Base-by-base conservation (phyloP, 495 filamentous ascomycete genomes). In the Pyronema omphalodes region DNA sequence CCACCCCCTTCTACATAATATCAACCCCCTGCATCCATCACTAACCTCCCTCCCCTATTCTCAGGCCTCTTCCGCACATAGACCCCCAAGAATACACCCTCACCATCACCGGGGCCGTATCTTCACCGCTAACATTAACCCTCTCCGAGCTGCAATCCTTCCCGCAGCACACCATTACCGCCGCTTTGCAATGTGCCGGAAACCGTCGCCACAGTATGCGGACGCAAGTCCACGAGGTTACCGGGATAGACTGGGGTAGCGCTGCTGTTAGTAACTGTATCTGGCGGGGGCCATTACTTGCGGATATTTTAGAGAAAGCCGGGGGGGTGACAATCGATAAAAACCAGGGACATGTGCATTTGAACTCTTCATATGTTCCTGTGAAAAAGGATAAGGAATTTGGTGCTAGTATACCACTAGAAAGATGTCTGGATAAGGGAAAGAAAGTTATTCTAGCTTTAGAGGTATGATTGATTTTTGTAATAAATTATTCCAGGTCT, bases 141-240 rank as follows among this genome's bases (percentile, higher is more conserved):
- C 57, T 65, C 39, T 8, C 47, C 5, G 51, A 76, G n/a, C 67
- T 78, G 5, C 60, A 58, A 9, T 63, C 72, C 9, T 76, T 74
- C 51, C 62, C 63, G 7, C 78, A 80, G 51, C 70, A 79, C 48
- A 66, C 70, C 49, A 71, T 82, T 6, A 66, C 73, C 6, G 73
- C 72, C 54, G 74, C 76, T 14, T 67, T 82, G 0, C 17, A 79
- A 66, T 82, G 79, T 49, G 79, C 79, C 12, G 79, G 79, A 18
- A 81, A 82, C 57, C 67, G 78, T 5, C 73, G 79, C 0, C 77
- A 80, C 55, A 77, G 76, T 15, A 81, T 81, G 79, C 74, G 78
- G 14, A 80, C 75, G 0, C 60, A 73, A 45, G 60, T 81, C 4
- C 74, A 75, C 57, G 78, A 80, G 60, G 77, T 80, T 23, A 62